Base-by-base conservation (phyloP, 208 protist species). In the Angomonas desouzai region DNA sequence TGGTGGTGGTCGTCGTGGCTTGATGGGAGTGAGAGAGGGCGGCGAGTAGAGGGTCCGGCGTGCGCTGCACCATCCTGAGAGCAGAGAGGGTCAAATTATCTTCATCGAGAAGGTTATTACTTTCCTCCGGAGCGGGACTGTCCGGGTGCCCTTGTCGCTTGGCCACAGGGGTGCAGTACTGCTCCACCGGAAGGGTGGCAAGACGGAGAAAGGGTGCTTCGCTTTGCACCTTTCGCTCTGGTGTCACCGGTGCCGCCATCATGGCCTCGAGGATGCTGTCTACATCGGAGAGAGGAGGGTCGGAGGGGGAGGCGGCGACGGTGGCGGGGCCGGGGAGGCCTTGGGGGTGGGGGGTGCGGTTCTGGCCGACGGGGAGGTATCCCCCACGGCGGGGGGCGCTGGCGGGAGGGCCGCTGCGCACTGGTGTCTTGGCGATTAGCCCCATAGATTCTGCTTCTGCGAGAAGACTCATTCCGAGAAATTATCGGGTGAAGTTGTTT, bases 161-260 rank as follows among this genome's bases (percentile, higher is more conserved):
- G 55, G 11, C 2, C 3, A 6, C 22, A 43, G 55, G 28, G 29
- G 11, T 36, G 55, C 29, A 30, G 55, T 22, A 43, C 18, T 23
- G 55, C 29, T 34, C 45, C 11, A 45, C 25, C 18, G 23, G 30
- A 2, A 13, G 55, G 13, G 55, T 29, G 55, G 30, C 33, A 18
- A 30, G 18, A 30, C 28, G 33, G 32, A 60, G 33, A 29, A 34
- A 60, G 11, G 55, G 18, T 22, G 22, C 30, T 13, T 36, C 30
- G 3, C 1, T 2, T 13, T 1, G 7, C n/a, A 36, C 40, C 29
- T 13, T 13, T 25, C 55, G 27, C 30, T 60, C 55, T 6, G 55
- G 55, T 18, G 55, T 60, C 28, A 60, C 55, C 3, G 55, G 55
- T 13, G 30, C 29, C 29, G 55, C 3, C 55, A 30, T 29, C 55